A percentile compares a stretch with the other conserved stretches of the same genome.
Conservation (phyloP, 2,329 filamentous ascomycete genomes). For the Pseudogymnoascus sp. region DNA sequence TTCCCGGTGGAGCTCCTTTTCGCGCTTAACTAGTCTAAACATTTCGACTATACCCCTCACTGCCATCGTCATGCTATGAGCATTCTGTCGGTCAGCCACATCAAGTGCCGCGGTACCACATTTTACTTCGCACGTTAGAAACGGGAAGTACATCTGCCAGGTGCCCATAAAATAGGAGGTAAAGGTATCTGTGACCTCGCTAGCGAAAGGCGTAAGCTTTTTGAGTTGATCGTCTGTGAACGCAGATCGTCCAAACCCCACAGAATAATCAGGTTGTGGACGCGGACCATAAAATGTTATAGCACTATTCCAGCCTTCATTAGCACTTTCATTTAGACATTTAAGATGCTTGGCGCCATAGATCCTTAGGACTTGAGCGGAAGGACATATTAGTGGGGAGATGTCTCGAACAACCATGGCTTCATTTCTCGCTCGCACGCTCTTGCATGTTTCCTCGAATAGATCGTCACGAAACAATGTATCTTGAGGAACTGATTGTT, state of each 20-base stretch:
- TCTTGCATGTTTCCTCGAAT: constrained; percentile 30
- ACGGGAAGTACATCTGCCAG: constrained; percentile 42
- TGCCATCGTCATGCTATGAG: constrained; percentile 35
- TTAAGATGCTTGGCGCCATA: constrained; percentile 28
- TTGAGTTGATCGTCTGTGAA: constrained; percentile 37
- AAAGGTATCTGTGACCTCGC: constrained; percentile 29
- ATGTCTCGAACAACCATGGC: constrained; percentile 34
- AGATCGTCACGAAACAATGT: constrained; percentile 33
- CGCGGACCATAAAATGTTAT: constrained; percentile 32
- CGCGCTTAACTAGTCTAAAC: constrained; percentile 28
- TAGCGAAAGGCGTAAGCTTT: constrained; percentile 34
- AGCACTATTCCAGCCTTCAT: constrained; percentile 36
- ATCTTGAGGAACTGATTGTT: constrained; percentile 28
- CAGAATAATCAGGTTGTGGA: constrained; percentile 38
- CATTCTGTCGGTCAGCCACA: constrained; percentile 34
- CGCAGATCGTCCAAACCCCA: constrained; percentile 34
- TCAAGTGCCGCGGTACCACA: constrained; percentile 33
- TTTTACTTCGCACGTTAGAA: constrained; percentile 42
- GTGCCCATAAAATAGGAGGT: constrained; percentile 39
- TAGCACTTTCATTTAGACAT: constrained; percentile 33
- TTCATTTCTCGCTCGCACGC: constrained; percentile 30
- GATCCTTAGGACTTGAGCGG: constrained; percentile 33
- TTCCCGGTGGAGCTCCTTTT: constrained; percentile 33
- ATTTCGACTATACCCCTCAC: constrained; percentile 25
- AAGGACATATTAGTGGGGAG: constrained; percentile 32